Base-by-base conservation (phyloP, 371 early-diverging fungal species). In the Funneliformis caledonium region DNA sequence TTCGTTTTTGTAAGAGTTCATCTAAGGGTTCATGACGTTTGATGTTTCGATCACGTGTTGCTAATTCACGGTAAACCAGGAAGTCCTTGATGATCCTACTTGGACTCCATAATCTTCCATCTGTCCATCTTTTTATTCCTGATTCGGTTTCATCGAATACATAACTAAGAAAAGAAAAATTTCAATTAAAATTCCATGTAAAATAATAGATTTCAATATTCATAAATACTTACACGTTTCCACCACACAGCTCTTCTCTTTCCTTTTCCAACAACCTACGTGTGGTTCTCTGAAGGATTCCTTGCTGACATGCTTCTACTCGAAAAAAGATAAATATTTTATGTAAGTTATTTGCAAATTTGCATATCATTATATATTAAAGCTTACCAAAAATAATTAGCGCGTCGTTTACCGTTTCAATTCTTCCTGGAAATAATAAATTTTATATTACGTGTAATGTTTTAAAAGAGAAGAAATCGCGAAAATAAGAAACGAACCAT, bases 121-220 rank as follows among this genome's bases (percentile, higher is more conserved):
- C 77, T 9, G 77, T 77, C 77, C 77, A 77, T 43, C 77, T 7
- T 43, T 77, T 77, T 26, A 77, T 77, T 16, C 77, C 77, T 3
- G 77, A 77, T 61, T 48, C 48, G 1, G 47, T 47, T 33, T 77
- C 77, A 37, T 59, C 77, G 31, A 77, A 77, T 7, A 77, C 77
- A 65, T 61, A 77, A 6, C 77, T 77, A 77, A 45, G 9, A 3
- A 16, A 9, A 16, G 19, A 69, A 43, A 45, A 45, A 19, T 60
- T 60, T 26, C 3, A 64, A 42, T 19, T 69, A 4, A 62, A 22
- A 64, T 19, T 16, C n/a, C 62, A 62, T 62, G 14, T 19, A 37
- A 5, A 5, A 37, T 42, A n/a, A 8, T 10, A 68, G 12, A 42
- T 26, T 14, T 14, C 22, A 67, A 9, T 72, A 19, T 37, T 37